Evolutionary conservation across 352 stramenopile species (phyloP), one percentile per base, ranked within the genome.

Genomic region (Peronosclerospora sorghi): DNA sequence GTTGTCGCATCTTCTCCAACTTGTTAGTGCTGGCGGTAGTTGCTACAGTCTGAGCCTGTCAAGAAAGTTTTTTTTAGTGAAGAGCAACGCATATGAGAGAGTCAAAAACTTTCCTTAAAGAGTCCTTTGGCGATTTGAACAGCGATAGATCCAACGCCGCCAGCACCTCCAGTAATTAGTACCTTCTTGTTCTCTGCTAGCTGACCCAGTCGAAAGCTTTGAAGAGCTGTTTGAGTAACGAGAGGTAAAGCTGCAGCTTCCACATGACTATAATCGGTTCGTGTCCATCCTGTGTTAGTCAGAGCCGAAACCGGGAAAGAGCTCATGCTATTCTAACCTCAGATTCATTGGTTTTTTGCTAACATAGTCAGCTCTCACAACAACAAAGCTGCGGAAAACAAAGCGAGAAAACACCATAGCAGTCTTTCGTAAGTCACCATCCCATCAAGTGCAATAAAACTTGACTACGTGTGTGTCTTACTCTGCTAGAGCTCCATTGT

Each of bases 81-180:
- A 13, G 28, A 15, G n/a, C 5, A 15, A 13, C 5, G 28, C 28
- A 15, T 4, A 34, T 26, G 21, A 51, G 35, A 6, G 14, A 39
- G 20, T 34, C 21, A 7, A 32, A 10, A 8, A 14, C 18, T 35
- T 36, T 68, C 72, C 60, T 87, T 90, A 56, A 85, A 87, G 12
- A 86, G 68, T 24, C 52, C 38, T 49, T 86, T 86, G 10, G 77
- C 77, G 21, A 90, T 59, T 48, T 90, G 77, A 48, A 90, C 70
- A 13, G 74, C 77, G 2, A 86, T 62, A 0, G 74, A 73, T 1
- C 77, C 77, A 8, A 80, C 77, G 17, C 77, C 77, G 8, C 77
- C 77, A 52, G 72, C 73, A 1, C 76, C 77, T 17, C 65, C 77
- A 2, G 74, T 86, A 47, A 90, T 59, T 8, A 90, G 49, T 29